A percentile compares a stretch with the other conserved stretches of the same genome.
Evolutionary conservation across 164 flowering plant genomes (phyloP).

Genomic region (Piper longum): DNA sequence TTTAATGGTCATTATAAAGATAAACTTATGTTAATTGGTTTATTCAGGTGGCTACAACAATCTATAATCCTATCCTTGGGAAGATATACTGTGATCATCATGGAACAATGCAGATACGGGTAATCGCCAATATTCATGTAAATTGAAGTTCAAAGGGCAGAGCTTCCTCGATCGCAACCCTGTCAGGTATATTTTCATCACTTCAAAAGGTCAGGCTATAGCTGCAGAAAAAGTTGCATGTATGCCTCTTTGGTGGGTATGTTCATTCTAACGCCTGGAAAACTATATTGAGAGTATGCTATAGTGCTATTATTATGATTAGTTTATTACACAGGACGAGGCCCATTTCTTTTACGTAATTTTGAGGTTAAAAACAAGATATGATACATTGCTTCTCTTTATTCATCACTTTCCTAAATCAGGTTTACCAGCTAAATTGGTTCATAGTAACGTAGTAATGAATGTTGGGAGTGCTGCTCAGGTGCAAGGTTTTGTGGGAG

Average conservation of each 20-base stretch:
- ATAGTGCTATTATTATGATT: too few relatives aligned
- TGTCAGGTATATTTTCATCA: too few relatives aligned
- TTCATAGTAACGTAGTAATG: not conserved
- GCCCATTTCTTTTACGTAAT: too few relatives aligned
- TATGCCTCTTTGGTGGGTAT: not conserved
- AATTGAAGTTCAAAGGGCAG: slow-evolving; percentile 80
- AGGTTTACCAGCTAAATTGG: too few relatives aligned
- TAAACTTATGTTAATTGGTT: too few relatives aligned
- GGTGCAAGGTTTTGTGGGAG: slow-evolving; percentile 85
- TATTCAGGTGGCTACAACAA: slow-evolving; percentile 73
- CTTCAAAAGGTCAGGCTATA: too few relatives aligned
- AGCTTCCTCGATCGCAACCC: slow-evolving; percentile 78
- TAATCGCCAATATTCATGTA: slow-evolving; percentile 66
- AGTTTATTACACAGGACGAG: too few relatives aligned
- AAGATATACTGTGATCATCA: slow-evolving; percentile 85
- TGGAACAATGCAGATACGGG: slow-evolving; percentile 77
- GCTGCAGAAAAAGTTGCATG: too few relatives aligned
- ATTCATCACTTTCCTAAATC: not conserved
- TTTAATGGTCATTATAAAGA: not conserved
- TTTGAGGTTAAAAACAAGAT: too few relatives aligned
- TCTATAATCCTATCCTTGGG: slow-evolving; percentile 81
- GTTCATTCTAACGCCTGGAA: not conserved
- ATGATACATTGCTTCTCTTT: too few relatives aligned
- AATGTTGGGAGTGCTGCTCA: slow-evolving; percentile 13
- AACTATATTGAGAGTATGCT: not conserved